Evolutionary conservation across 139 green algal species (phyloP), one percentile per base, ranked within the genome.

Genomic region (Spirogloea muscicola): DNA sequence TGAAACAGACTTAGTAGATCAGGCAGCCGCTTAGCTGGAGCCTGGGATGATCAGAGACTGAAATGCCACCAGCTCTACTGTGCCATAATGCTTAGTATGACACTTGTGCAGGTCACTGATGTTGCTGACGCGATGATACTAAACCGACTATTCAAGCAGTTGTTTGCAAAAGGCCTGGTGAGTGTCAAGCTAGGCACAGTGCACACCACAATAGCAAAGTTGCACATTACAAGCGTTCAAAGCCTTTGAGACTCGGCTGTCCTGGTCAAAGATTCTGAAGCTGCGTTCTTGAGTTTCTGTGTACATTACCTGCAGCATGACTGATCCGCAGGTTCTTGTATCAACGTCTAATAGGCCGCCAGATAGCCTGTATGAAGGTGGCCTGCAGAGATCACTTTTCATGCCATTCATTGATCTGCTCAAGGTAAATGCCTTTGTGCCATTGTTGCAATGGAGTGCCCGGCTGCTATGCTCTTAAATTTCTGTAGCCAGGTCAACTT

Each of bases 331-430:
- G 67, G 67, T 79, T 10, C 82, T 97, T 5, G 88, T 98, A 41
- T 86, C 87, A 29, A 98, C 94, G n/a, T 90, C 76, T 58, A 93
- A 94, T 77, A 68, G 92, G 3, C 76, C 74, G 3, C 94, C 94
- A 1, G 87, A 95, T 33, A 80, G 88, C 6, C 83, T 98, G 52
- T 98, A 98, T 72, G 88, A 97, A 76, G 85, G 86, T 3, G 94
- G 94, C 7, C 85, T 98, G 76, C 93, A 98, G 84, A 82, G 94
- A 16, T 65, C 88, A 41, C 88, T 97, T 1, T 98, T 98, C 79
- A 66, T 98, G 74, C 94, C 94, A 2, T 98, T 97, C 88, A 98
- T 98, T 62, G 74, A 86, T 5, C 7, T 48, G 27, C 60, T 79
- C 21, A 79, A 79, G 70, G 68, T 73, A 18, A n/a, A n/a, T n/a